Base-by-base conservation (phyloP, 2,329 filamentous ascomycete species). In the Thermomyces lanuginosus region DNA sequence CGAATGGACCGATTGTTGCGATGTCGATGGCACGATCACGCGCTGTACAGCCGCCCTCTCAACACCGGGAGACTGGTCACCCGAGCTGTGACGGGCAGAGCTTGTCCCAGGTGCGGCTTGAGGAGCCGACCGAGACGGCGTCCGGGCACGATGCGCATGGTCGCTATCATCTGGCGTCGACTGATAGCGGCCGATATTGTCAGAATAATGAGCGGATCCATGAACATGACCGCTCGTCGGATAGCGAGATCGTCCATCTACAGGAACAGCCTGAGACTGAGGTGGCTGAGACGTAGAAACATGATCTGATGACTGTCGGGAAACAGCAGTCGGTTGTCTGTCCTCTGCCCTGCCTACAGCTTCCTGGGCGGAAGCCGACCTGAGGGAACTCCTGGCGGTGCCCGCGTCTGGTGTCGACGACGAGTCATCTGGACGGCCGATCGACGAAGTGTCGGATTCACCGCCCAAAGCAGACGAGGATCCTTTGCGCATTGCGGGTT, bases 11-110 rank as follows among this genome's bases (percentile, higher is more conserved):
- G 47, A 46, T 22, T 39, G 32, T 29, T 38, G 35, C 12, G 43
- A 48, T 22, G 39, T 39, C 8, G 46, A 38, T 6, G 48, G 41
- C n/a, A 39, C 35, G 22, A 42, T 36, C 29, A 58, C 38, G 21
- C 55, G 49, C 32, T 58, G 55, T 24, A 59, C 54, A 16, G 45
- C 49, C 13, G 53, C 53, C 20, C 55, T 51, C 28, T 58, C 52
- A 12, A 37, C 40, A 9, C 31, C 39, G 5, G 41, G 30, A n/a
- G 43, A 42, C 17, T 37, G 31, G 19, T 38, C 38, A 17, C 34
- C 28, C 17, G 26, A 24, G 9, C 36, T 30, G 36, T 39, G 34
- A 27, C 39, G 36, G 24, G 42, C 34, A 28, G 36, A 41, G 24
- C 39, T 44, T 24, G 34, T 38, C 14, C 34, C 34, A 7, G 36